Conservation (phyloP, 148 eudicot species). For the Rhododendron mucronatum region DNA sequence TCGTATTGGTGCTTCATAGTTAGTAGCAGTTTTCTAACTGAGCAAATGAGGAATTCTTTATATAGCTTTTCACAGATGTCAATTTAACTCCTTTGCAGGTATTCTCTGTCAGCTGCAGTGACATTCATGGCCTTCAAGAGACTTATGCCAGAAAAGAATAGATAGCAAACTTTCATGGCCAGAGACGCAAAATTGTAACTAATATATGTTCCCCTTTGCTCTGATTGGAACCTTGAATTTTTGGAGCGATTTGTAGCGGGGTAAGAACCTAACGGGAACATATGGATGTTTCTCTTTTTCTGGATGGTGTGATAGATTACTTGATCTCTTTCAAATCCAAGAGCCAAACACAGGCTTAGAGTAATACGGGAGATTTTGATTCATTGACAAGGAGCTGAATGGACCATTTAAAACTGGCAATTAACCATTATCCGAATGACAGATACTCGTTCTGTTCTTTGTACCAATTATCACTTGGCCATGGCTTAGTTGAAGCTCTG, state of each 20-base stretch:
- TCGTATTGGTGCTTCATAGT: not conserved
- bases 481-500: not conserved
- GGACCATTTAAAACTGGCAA: not conserved
- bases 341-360: not conserved
- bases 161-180: conserved; percentile 8
- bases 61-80: not conserved
- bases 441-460: not conserved
- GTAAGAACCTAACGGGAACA: not conserved
- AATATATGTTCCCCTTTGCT: not conserved
- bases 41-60: not conserved
- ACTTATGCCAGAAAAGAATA: conserved; percentile 35
- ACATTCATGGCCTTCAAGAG: conserved; percentile 79
- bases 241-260: not conserved
- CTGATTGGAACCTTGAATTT: not conserved
- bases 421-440: not conserved
- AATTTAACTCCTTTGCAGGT: conserved; percentile 38
- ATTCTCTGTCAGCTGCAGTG: conserved; percentile 71
- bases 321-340: not conserved
- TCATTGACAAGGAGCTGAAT: not conserved
- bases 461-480: not conserved
- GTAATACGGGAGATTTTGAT: not conserved
- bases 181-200: not conserved
- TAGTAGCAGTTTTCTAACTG: not conserved
- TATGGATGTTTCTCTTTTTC: not conserved
- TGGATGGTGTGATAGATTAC: not conserved